phyloP scores from a whole-genome alignment of 495 filamentous ascomycete species.

The Xylaria curta region DNA sequence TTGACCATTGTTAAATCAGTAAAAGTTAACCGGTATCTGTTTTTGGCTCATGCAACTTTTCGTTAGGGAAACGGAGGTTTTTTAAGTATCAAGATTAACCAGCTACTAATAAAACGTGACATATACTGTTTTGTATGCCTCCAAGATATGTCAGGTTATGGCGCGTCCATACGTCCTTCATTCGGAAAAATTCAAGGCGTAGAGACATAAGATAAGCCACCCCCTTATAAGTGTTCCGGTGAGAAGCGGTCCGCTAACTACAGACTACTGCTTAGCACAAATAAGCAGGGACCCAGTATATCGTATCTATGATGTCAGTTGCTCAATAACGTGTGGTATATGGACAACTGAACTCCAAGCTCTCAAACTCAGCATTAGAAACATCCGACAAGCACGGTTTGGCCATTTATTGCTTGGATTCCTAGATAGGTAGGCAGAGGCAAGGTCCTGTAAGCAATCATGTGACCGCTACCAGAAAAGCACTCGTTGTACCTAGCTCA shows the following conservation, averaged over 20 bases:
- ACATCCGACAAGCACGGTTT: neutral
- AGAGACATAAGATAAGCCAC: neutral
- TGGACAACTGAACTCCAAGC: neutral
- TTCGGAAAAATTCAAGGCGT: neutral
- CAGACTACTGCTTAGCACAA: neutral
- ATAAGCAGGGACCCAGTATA: neutral
- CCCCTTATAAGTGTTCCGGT: neutral
- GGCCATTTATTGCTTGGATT: neutral
- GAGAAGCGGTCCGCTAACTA: neutral
- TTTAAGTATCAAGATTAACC: neutral
- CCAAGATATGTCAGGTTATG: neutral
- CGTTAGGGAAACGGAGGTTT: neutral
- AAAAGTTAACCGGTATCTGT: neutral
- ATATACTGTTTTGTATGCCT: neutral
- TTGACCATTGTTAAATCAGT: neutral
- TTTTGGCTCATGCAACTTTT: neutral
- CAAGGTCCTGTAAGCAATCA: neutral
- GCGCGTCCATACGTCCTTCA: neutral
- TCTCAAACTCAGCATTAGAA: neutral
- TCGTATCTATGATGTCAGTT: conserved; percentile 22
- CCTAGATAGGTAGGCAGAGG: neutral
- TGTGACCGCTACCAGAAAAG: neutral
- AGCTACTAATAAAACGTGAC: neutral
- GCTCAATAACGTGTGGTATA: neutral
- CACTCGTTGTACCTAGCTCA: neutral